Evolutionary conservation across 2,329 filamentous ascomycete species (phyloP).

Genomic region (Colletotrichum sp.): DNA sequence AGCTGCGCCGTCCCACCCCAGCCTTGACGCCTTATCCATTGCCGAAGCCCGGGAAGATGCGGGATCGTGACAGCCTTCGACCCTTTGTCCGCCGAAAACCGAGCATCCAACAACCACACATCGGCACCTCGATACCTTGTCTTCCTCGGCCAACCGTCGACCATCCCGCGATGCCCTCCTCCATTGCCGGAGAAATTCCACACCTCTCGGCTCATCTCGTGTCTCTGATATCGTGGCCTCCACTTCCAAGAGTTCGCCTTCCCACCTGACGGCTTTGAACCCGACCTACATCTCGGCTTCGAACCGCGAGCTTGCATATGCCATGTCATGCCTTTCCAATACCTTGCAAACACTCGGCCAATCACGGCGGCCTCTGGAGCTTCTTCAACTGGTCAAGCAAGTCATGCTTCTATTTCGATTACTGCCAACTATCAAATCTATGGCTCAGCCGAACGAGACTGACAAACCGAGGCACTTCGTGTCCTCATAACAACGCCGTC

Average conservation of each 20-base stretch:
- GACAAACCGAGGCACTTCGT: background rate
- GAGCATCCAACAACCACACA: background rate
- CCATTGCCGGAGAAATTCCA: slow-evolving; percentile 4
- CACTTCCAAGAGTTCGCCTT: background rate
- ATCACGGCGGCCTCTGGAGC: background rate
- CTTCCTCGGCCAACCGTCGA: slow-evolving; percentile 9
- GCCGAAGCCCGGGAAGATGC: slow-evolving; percentile 21
- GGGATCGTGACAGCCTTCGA: slow-evolving; percentile 3
- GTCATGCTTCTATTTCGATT: background rate
- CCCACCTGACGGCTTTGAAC: background rate
- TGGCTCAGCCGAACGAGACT: background rate
- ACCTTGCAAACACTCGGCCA: background rate
- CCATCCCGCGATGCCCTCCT: background rate
- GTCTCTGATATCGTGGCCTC: slow-evolving; percentile 4
- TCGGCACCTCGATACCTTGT: background rate
- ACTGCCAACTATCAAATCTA: background rate
- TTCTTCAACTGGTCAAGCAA: background rate
- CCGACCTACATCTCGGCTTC: background rate
- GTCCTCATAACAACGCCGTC: slow-evolving; percentile 2
- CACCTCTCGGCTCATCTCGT: slow-evolving; percentile 13
- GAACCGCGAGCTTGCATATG: slow-evolving; percentile 17
- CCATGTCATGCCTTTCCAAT: background rate
- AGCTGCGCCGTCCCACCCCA: background rate
- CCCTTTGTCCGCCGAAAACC: slow-evolving; percentile 15
- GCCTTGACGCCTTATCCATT: slow-evolving; percentile 2